These are phyloP conservation scores for Barnettozyma pratensis DNA, from an alignment of 805 yeast species.

Conservation along the genomic window DNA sequence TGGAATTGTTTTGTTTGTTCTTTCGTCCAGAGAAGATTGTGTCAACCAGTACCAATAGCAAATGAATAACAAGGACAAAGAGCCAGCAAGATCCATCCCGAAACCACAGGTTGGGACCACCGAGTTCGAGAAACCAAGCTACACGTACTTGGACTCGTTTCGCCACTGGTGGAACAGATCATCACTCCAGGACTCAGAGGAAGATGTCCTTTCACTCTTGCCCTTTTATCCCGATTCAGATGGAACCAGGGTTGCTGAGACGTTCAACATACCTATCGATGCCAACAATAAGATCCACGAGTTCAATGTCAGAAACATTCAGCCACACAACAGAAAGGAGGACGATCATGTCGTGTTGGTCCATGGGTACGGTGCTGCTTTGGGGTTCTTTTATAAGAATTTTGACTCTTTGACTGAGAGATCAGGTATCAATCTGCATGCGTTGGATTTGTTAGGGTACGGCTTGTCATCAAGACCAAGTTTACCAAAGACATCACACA, in stretches of 20 bases:
- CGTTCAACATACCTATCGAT: conserved; percentile 53
- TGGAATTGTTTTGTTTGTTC: background rate
- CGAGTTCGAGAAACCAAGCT: background rate
- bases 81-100: no score
- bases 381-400: conserved; percentile 69
- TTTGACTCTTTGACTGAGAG: conserved; percentile 44
- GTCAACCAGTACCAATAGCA: no score
- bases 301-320: conserved; percentile 50
- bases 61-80: no score
- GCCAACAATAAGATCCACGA: conserved; percentile 59
- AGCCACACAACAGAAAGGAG: conserved; percentile 7
- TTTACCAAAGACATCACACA: conserved; percentile 16
- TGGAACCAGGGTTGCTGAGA: conserved; percentile 38
- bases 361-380: conserved; percentile 86
- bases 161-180: conserved; percentile 39
- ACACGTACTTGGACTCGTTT: conserved; percentile 30
- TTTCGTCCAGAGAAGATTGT: no score
- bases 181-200: conserved; percentile 35
- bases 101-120: no score
- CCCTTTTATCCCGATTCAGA: conserved; percentile 57
- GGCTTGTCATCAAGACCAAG: conserved; percentile 56
- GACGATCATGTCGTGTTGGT: conserved; percentile 56
- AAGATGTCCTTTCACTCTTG: conserved; percentile 46
- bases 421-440: conserved; percentile 54
- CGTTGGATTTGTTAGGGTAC: conserved; percentile 57